Conservation (phyloP, 768 basidiomycete species). For the Xanthoconium stramineum region DNA sequence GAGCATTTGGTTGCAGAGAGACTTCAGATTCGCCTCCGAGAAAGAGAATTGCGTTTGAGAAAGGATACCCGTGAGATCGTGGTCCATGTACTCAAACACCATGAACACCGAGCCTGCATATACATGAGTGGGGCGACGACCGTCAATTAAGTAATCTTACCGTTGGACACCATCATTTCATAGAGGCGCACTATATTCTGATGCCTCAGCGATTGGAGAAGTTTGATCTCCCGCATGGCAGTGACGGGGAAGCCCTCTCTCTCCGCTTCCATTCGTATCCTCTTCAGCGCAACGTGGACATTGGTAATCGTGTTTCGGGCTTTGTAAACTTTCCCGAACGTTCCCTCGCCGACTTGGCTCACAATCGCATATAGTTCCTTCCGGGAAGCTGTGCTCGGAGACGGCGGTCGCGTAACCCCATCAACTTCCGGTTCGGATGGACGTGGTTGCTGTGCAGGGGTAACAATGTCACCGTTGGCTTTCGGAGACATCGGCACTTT, state of each 20-base stretch:
- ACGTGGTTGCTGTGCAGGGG: conserved; percentile 18
- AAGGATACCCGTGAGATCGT: conserved; percentile 92
- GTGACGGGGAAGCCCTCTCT: conserved; percentile 98
- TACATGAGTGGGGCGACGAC: conserved; percentile 5
- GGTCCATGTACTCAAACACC: conserved; percentile 99
- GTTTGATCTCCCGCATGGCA: conserved; percentile 97
- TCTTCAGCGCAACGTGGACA: conserved; percentile 83
- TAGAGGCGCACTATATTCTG: conserved; percentile 84
- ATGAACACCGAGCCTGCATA: conserved; percentile 87
- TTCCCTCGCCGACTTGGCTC: conserved; percentile 95
- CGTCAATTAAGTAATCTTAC: conserved; percentile 40
- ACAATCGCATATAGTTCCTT: conserved; percentile 81
- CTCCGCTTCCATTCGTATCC: conserved; percentile 97
- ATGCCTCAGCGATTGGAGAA: conserved; percentile 88
- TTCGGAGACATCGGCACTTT: conserved; percentile 26
- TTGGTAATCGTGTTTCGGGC: conserved; percentile 81
- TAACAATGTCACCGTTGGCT: conserved; percentile 21
- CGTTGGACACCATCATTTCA: conserved; percentile 99
- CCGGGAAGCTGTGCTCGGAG: conserved; percentile 27
- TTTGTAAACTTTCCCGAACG: conserved; percentile 98
- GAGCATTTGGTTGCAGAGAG: conserved; percentile 94
- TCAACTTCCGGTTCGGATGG: conserved; percentile 25
- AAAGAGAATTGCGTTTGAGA: conserved; percentile 89
- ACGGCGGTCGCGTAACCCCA: conserved; percentile 24
- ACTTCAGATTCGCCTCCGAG: conserved; percentile 87